These are phyloP conservation scores for Mortierella sp. DNA, from an alignment of 371 early-diverging fungal genomes.

Conservation along the genomic window DNA sequence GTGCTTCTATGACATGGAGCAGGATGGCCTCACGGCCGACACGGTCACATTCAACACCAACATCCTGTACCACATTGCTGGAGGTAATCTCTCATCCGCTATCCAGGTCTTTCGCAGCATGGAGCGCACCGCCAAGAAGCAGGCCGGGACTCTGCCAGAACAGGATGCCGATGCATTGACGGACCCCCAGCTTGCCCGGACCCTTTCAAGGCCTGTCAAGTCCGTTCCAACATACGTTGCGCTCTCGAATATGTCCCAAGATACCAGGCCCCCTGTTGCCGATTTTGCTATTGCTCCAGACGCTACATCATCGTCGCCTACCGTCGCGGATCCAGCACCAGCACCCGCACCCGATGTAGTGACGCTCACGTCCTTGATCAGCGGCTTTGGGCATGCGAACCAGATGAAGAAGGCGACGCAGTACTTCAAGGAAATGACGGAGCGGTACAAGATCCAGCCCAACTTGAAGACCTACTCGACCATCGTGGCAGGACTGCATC, in stretches of 20 bases:
- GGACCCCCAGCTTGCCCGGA: slow-evolving; percentile 4
- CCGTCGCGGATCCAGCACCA: neutral
- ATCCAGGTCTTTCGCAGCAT: slow-evolving; percentile 49
- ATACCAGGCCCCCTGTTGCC: neutral
- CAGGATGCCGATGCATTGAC: neutral
- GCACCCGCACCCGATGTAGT: slow-evolving; percentile 41
- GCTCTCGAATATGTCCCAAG: slow-evolving; percentile 1
- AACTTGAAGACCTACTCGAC: slow-evolving; percentile 53
- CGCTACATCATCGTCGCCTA: neutral
- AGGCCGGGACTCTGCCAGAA: neutral
- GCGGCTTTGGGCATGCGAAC: slow-evolving; percentile 36
- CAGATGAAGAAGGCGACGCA: slow-evolving; percentile 30
- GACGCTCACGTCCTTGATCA: slow-evolving; percentile 46
- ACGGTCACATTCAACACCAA: slow-evolving; percentile 57
- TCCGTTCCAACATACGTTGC: neutral
- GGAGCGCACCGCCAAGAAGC: slow-evolving; percentile 9
- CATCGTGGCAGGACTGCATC: slow-evolving; percentile 37
- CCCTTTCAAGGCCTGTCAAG: neutral
- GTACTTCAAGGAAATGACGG: slow-evolving; percentile 47
- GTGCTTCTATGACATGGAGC: slow-evolving; percentile 55
- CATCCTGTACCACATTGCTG: slow-evolving; percentile 47
- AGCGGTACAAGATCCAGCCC: slow-evolving; percentile 32
- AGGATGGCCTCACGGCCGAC: slow-evolving; percentile 47
- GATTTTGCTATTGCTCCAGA: neutral
- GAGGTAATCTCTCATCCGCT: slow-evolving; percentile 41